Conservation (phyloP, 2,329 filamentous ascomycete species). For the Xylariomycetidae sp. region DNA sequence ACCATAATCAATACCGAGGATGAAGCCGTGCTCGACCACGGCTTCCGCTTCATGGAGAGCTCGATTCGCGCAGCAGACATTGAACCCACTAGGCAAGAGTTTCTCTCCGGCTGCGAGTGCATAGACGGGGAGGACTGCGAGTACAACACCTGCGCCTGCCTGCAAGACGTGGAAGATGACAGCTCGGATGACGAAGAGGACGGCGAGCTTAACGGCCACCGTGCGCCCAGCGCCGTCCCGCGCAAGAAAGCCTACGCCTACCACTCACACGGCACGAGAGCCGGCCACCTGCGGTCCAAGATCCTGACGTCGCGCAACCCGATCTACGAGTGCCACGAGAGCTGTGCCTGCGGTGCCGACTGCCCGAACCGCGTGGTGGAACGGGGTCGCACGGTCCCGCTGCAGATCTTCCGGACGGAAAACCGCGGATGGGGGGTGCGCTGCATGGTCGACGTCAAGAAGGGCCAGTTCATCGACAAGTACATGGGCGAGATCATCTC, state of each 20-base stretch:
- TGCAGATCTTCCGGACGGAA: conserved; percentile 71
- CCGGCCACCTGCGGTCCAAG: conserved; percentile 45
- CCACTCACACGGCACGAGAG: conserved; percentile 45
- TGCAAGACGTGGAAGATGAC: conserved; percentile 42
- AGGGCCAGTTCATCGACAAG: conserved; percentile 73
- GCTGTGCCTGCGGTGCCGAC: conserved; percentile 55
- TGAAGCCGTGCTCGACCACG: conserved; percentile 46
- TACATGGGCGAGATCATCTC: conserved; percentile 72
- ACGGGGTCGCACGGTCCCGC: conserved; percentile 60
- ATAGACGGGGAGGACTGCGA: conserved; percentile 56
- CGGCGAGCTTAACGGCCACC: conserved; percentile 26
- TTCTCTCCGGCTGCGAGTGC: conserved; percentile 66
- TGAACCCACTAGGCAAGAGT: conserved; percentile 50
- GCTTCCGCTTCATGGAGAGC: conserved; percentile 63
- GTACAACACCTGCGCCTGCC: conserved; percentile 61
- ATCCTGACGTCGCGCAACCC: conserved; percentile 50
- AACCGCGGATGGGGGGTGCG: conserved; percentile 73
- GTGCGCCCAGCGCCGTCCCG: neutral
- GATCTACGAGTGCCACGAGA: conserved; percentile 75
- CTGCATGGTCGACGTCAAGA: conserved; percentile 55
- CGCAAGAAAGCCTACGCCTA: conserved; percentile 54
- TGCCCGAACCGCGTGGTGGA: conserved; percentile 77
- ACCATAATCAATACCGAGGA: conserved; percentile 61
- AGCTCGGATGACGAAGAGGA: conserved; percentile 50
- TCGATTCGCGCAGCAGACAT: conserved; percentile 57